A percentile compares a stretch with the other conserved stretches of the same genome.
Evolutionary conservation across 352 stramenopile species (phyloP).

Genomic region (Bremia lactucae): DNA sequence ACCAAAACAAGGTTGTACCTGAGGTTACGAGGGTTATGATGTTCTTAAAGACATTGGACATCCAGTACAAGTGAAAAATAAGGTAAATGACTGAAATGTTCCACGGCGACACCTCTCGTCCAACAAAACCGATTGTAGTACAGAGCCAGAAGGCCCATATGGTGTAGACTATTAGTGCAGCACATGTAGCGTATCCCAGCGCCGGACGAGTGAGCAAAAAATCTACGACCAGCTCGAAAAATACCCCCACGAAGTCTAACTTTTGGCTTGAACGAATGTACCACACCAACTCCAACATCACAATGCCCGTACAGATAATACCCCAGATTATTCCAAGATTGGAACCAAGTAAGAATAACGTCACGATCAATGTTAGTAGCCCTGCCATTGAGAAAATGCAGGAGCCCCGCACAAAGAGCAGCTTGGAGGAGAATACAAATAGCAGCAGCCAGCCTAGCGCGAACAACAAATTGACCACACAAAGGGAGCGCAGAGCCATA

Average conservation of each 20-base stretch:
- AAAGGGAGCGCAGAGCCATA: conserved; percentile 50
- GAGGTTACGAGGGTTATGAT: conserved; percentile 70
- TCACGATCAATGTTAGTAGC: conserved; percentile 34
- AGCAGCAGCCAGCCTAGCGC: conserved; percentile 55
- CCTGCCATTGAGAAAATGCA: conserved; percentile 53
- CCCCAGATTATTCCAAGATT: conserved; percentile 37
- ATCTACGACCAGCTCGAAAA: conserved; percentile 74
- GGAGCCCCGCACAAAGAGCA: conserved; percentile 58
- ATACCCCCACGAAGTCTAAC: conserved; percentile 74
- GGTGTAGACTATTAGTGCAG: conserved; percentile 48
- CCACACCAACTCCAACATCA: conserved; percentile 58
- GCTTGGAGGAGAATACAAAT: conserved; percentile 67
- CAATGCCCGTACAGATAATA: conserved; percentile 23
- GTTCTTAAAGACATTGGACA: conserved; percentile 80
- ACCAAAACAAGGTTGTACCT: conserved; percentile 78
- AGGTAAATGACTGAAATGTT: conserved; percentile 60
- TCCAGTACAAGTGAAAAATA: conserved; percentile 85
- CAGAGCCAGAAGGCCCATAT: conserved; percentile 73
- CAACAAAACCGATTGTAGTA: conserved; percentile 62
- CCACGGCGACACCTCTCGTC: conserved; percentile 50
- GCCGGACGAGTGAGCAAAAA: conserved; percentile 46
- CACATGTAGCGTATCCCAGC: conserved; percentile 41
- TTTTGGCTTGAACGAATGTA: conserved; percentile 51
- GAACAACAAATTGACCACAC: conserved; percentile 63
- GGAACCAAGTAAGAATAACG: conserved; percentile 47